Conservation (phyloP, 2,329 filamentous ascomycete species). For the Eutypella sp. region DNA sequence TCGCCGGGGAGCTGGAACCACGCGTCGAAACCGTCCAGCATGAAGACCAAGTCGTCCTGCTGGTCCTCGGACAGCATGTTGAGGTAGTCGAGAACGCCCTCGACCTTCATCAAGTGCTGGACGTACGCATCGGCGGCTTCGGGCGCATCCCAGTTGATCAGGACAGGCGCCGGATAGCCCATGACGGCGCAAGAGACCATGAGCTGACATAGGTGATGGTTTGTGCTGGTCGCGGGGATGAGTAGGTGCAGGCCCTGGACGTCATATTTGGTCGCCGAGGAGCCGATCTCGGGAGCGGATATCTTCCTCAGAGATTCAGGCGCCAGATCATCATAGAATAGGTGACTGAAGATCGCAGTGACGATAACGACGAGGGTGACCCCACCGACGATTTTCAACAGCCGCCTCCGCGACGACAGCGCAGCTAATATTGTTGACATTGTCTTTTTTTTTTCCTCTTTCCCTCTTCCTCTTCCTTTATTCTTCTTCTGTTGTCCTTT, state of each 20-base stretch:
- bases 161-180: slow-evolving; percentile 3
- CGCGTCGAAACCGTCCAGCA: slow-evolving; percentile 59
- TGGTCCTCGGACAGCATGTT: slow-evolving; percentile 29
- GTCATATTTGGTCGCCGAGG: neutral
- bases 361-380: slow-evolving; percentile 1
- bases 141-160: slow-evolving; percentile 3
- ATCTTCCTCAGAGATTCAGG: neutral
- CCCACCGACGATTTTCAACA: slow-evolving; percentile 1
- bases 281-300: neutral
- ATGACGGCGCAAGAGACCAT: slow-evolving; percentile 1
- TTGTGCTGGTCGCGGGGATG: slow-evolving; percentile 5
- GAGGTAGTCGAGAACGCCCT: slow-evolving; percentile 7
- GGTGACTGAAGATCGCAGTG: slow-evolving; percentile 2
- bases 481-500: too few relatives aligned
- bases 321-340: neutral
- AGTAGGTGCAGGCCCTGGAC: slow-evolving; percentile 3
- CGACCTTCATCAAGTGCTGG: slow-evolving; percentile 5
- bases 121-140: slow-evolving; percentile 3
- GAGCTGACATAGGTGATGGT: slow-evolving; percentile 6
- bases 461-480: too few relatives aligned
- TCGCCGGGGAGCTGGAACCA: slow-evolving; percentile 63
- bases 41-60: slow-evolving; percentile 57
- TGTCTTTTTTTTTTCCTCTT: too few relatives aligned
- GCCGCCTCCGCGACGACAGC: slow-evolving; percentile 1
- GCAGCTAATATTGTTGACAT: slow-evolving; percentile 1